phyloP scores from a whole-genome alignment of 1,139 yeast genomes.

The Pichia sp. region DNA sequence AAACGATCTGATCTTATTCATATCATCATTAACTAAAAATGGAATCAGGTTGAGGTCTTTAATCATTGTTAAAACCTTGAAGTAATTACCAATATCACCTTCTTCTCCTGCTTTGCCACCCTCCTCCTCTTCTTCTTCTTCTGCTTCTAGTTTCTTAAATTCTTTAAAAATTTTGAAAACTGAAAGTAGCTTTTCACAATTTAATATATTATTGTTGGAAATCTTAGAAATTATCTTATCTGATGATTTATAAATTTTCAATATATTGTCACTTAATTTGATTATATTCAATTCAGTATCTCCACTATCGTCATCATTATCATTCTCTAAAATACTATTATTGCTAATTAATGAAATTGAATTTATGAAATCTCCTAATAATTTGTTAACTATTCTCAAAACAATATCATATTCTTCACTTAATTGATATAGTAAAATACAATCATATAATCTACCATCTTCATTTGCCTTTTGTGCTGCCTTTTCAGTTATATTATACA shows the following conservation, averaged over 20 bases:
- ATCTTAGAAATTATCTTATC: conserved; percentile 41
- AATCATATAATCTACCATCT: conserved; percentile 85
- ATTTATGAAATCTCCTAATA: conserved; percentile 73
- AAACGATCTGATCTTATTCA: conserved; percentile 48
- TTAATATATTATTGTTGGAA: conserved; percentile 46
- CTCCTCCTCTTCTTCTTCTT: background rate
- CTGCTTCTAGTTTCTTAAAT: conserved; percentile 34
- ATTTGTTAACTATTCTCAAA: conserved; percentile 64
- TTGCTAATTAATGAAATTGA: conserved; percentile 49
- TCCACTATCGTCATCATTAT: conserved; percentile 26
- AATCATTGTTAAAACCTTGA: conserved; percentile 23
- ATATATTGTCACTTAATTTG: conserved; percentile 52
- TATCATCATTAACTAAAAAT: conserved; percentile 37
- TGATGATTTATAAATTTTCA: conserved; percentile 47
- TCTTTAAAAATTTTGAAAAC: conserved; percentile 63
- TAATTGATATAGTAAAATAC: conserved; percentile 77
- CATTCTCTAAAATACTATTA: conserved; percentile 28
- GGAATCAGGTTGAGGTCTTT: conserved; percentile 65
- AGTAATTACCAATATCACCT: background rate
- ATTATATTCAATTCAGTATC: conserved; percentile 39
- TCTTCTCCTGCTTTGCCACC: background rate
- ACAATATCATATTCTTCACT: conserved; percentile 87
- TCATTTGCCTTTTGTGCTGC: conserved; percentile 88
- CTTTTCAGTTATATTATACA: conserved; percentile 69
- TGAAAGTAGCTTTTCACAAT: conserved; percentile 58